Base-by-base conservation (phyloP, 2,329 filamentous ascomycete species). In the Metarhizium humberi region DNA sequence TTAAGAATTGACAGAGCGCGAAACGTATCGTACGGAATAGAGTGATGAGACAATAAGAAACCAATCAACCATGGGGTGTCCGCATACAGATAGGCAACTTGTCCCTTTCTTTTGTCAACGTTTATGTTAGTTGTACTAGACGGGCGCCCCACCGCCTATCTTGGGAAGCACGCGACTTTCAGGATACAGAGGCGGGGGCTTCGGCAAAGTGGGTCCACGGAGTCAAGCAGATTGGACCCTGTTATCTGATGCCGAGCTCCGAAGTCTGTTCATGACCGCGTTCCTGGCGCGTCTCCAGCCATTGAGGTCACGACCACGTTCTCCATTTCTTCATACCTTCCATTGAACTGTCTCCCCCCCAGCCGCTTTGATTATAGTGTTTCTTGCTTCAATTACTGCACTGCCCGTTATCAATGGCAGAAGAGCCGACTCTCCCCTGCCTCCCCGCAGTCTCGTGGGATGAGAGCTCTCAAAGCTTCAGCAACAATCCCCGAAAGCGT, bases 351-450 rank as follows among this genome's bases (percentile, higher is more conserved):
- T 40, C 38, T 14, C 2, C 13, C 5, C 13, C 6, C 34, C 13
- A 10, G 34, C 25, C 6, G 14, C 11, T 40, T 3, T 40, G 38
- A 40, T 4, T 25, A 25, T 40, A 13, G 11, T 40, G 5, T 40
- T 16, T 16, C 14, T 16, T 40, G 13, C 13, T 40, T 40, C 8
- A 11, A 40, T 11, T 16, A 40, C 14, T 5, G 14, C 38, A 16
- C 11, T 16, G 11, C 14, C 38, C 38, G 11, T n/a, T 11, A 40
- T 40, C 55, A 57, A 73, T 74, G 69, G 63, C 69, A 10, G 73
- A 76, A 29, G 74, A 77, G 59, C 70, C 69, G 13, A 67, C 71
- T 14, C 66, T 77, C 16, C 75, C 75, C 36, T 63, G 59, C 20
- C 66, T 76, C 16, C 69, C 70, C 2, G 68, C 65, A 13, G 63